phyloP scores from a whole-genome alignment of 2,329 filamentous ascomycete species.

The Curvularia sp. region DNA sequence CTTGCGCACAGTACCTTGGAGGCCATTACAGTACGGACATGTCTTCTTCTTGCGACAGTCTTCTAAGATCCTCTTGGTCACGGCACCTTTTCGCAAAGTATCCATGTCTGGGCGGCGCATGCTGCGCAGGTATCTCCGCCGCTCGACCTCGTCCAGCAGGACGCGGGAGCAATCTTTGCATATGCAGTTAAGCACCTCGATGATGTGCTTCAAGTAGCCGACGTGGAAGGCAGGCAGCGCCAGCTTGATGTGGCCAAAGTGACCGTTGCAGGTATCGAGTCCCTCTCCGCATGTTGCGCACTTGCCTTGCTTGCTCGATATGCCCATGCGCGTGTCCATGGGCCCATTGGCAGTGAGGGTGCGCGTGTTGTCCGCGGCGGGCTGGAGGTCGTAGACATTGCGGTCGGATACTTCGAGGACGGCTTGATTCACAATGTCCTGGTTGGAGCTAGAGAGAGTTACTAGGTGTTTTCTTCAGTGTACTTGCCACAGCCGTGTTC shows the following conservation, averaged over 20 bases:
- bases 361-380: constrained; percentile 63
- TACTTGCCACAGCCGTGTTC: constrained; percentile 7
- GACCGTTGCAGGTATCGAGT: constrained; percentile 86
- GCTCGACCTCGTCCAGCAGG: constrained; percentile 80
- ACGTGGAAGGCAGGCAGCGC: constrained; percentile 94
- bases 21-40: constrained; percentile 79
- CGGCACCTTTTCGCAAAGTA: constrained; percentile 80
- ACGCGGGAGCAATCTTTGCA: constrained; percentile 92
- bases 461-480: constrained; percentile 14
- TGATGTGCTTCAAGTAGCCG: constrained; percentile 92
- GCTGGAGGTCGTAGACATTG: constrained; percentile 88
- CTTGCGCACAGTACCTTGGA: constrained; percentile 94
- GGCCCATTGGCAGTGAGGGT: constrained; percentile 82
- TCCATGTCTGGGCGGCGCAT: constrained; percentile 83
- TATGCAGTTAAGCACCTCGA: constrained; percentile 90
- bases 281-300: constrained; percentile 86
- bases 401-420: constrained; percentile 95
- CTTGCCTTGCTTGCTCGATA: constrained; percentile 79
- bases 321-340: constrained; percentile 86
- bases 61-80: constrained; percentile 87
- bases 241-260: constrained; percentile 92
- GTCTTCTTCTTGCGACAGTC: constrained; percentile 86
- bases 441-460: constrained; percentile 70
- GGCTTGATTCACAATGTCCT: constrained; percentile 94
- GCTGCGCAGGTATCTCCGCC: constrained; percentile 78